Percentiles rank a stretch among this genome's conserved stretches.
These are phyloP conservation scores for Phytopythium chamaehyphon DNA, from an alignment of 352 stramenopile species.

Conservation along the genomic window DNA sequence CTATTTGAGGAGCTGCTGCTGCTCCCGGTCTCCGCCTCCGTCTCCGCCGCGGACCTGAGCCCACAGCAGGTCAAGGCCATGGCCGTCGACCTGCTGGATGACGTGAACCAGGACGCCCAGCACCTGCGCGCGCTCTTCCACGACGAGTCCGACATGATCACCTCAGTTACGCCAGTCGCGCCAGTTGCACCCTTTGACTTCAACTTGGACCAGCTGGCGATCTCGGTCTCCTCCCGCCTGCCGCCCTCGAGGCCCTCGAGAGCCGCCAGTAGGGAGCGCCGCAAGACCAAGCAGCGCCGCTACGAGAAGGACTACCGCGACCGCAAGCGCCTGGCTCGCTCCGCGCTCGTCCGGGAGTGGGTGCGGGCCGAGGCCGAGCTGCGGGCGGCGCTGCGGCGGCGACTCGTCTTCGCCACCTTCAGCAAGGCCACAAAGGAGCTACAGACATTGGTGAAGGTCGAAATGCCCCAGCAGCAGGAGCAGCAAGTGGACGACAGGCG, in stretches of 20 bases:
- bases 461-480: no score
- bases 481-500: neutral
- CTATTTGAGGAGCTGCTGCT: no score
- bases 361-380: neutral
- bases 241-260: no score
- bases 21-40: no score
- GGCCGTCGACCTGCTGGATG: no score
- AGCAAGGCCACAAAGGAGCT: constrained; percentile 6
- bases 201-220: no score
- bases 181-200: no score
- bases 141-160: neutral
- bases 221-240: no score
- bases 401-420: neutral
- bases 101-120: neutral
- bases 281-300: constrained; percentile 29
- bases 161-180: no score
- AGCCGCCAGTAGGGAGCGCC: constrained; percentile 10
- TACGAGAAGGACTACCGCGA: constrained; percentile 32
- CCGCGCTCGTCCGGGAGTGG: neutral
- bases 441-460: constrained; percentile 9
- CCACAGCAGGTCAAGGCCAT: no score
- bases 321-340: constrained; percentile 9
- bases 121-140: constrained; percentile 7
- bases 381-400: neutral
- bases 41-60: no score